phyloP scores from a whole-genome alignment of 441 rosid genomes.

The Gossypium davidsonii region DNA sequence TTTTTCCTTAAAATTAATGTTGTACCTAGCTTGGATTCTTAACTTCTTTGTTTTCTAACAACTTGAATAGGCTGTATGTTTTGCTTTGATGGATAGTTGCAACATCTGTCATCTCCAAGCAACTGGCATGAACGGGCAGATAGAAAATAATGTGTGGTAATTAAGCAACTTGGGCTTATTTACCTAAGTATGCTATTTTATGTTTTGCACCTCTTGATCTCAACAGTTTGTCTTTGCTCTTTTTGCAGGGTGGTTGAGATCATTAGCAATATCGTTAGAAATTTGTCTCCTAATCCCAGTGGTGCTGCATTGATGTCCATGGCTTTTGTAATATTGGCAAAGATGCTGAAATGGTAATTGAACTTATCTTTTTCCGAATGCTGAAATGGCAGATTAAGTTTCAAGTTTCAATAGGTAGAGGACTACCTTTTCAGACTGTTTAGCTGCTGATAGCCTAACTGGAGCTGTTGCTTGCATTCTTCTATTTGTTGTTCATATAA shows the following conservation, averaged over 20 bases:
- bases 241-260: constrained; percentile 72
- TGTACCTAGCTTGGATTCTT: background rate
- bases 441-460: constrained; percentile 1
- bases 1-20: background rate
- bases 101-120: constrained; percentile 41
- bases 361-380: background rate
- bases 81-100: constrained; percentile 62
- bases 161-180: constrained; percentile 15
- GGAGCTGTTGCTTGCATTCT: background rate
- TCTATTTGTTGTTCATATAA: background rate
- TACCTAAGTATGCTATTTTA: constrained; percentile 4
- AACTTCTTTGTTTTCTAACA: constrained; percentile 21
- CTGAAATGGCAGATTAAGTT: background rate
- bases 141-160: constrained; percentile 70
- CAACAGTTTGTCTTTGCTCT: constrained; percentile 8
- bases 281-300: constrained; percentile 44
- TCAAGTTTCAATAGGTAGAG: background rate
- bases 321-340: constrained; percentile 67
- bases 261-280: constrained; percentile 57
- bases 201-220: constrained; percentile 3
- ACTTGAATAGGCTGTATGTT: constrained; percentile 52
- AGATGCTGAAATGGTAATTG: constrained; percentile 70
- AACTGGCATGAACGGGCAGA: constrained; percentile 33
- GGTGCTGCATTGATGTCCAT: constrained; percentile 68
- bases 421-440: background rate